Evolutionary conservation across 306 rosid species (phyloP).

Genomic region (Ochetophila trinervis): DNA sequence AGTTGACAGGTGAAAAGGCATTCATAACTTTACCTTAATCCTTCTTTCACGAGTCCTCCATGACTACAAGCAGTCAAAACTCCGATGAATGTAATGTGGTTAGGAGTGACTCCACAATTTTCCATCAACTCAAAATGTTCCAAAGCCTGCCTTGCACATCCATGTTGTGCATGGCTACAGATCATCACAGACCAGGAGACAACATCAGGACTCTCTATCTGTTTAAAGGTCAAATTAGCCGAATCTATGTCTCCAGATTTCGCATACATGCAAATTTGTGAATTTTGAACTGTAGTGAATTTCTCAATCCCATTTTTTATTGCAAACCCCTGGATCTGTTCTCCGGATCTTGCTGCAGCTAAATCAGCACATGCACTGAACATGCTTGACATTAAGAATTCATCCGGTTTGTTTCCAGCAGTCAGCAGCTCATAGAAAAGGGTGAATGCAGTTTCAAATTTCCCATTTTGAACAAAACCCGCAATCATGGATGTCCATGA

Average conservation of each 20-base stretch:
- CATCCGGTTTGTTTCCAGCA: slow-evolving; percentile 39
- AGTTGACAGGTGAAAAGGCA: not conserved
- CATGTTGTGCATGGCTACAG: slow-evolving; percentile 52
- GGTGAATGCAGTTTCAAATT: slow-evolving; percentile 41
- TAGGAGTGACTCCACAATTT: slow-evolving; percentile 41
- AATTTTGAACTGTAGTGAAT: slow-evolving; percentile 45
- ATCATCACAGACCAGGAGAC: slow-evolving; percentile 65
- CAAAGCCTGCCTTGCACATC: slow-evolving; percentile 46
- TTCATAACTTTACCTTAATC: slow-evolving; percentile 22
- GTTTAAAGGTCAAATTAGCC: slow-evolving; percentile 40
- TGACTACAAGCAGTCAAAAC: slow-evolving; percentile 63
- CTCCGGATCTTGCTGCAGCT: slow-evolving; percentile 47
- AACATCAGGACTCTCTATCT: slow-evolving; percentile 43
- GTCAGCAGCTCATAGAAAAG: slow-evolving; percentile 38
- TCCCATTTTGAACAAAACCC: slow-evolving; percentile 44
- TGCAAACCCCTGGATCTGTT: slow-evolving; percentile 51
- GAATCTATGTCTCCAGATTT: slow-evolving; percentile 51
- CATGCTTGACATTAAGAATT: slow-evolving; percentile 44
- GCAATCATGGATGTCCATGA: slow-evolving; percentile 49
- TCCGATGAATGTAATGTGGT: slow-evolving; percentile 46
- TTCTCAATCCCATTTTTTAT: slow-evolving; percentile 33
- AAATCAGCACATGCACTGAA: slow-evolving; percentile 47
- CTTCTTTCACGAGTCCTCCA: slow-evolving; percentile 57
- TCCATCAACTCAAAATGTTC: slow-evolving; percentile 44
- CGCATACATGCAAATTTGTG: slow-evolving; percentile 58